phyloP scores from a whole-genome alignment of 257 asterid species.

The Knoxia roxburghii region DNA sequence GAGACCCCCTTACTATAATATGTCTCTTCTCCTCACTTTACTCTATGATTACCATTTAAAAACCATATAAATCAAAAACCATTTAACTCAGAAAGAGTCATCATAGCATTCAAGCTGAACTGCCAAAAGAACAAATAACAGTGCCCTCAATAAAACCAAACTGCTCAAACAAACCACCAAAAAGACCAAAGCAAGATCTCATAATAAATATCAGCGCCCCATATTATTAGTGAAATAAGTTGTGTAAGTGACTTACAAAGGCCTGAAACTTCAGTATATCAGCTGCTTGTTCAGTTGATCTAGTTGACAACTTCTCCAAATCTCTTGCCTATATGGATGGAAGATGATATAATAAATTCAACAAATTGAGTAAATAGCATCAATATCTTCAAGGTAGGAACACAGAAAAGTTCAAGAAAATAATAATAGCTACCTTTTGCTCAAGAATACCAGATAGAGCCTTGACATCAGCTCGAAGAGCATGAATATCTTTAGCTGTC shows the following conservation, averaged over 20 bases:
- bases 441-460: conserved; percentile 58
- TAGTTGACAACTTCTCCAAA: conserved; percentile 51
- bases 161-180: conserved; percentile 1
- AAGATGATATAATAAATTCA: conserved; percentile 9
- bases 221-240: conserved; percentile 3
- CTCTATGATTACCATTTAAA: not conserved
- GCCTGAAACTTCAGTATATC: conserved; percentile 66
- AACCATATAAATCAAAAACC: not conserved
- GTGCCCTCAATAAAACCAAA: not conserved
- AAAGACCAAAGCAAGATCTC: not conserved
- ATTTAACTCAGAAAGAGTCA: not conserved
- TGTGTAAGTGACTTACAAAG: conserved; percentile 40
- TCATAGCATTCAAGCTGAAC: not conserved
- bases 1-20: not conserved
- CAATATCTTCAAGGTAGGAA: not conserved
- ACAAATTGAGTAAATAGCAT: not conserved
- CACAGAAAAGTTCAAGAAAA: not conserved
- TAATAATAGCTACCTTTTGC: conserved; percentile 50
- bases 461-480: conserved; percentile 68
- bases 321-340: conserved; percentile 53
- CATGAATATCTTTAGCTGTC: conserved; percentile 68
- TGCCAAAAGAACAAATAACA: not conserved
- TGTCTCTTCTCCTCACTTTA: not conserved
- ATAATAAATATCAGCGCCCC: not conserved
- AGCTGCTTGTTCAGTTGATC: conserved; percentile 61